Evolutionary conservation across 148 eudicot species (phyloP), one percentile per base, ranked within the genome.

Genomic region (Simmondsia chinensis): DNA sequence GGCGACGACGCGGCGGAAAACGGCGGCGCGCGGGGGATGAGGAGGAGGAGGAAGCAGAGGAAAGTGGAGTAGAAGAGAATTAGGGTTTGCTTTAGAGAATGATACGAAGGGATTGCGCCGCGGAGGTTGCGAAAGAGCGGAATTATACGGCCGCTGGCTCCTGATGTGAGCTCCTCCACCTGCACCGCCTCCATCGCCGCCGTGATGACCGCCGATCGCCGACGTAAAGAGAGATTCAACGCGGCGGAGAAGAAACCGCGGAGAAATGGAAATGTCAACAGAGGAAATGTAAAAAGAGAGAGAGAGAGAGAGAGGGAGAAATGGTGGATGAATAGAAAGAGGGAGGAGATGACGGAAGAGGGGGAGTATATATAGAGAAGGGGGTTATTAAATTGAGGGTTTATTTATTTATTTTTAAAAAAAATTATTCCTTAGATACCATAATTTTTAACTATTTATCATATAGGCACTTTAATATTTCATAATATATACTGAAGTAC

Each of bases 101-200:
- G 59, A 48, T 63, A 71, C 13, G 84, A 74, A 14, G 74, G 66
- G 1, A 64, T 52, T 1, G 73, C 45, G 19, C 65, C 60, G 24
- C 74, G 66, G 58, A 64, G 56, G 60, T 79, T 61, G 43, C 32
- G 28, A 64, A 76, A 74, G 9, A 91, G 59, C 3, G 97, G 95
- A 25, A 91, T 82, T 23, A 91, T 91, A 7, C 99, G 72, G 21
- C 72, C 61, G 69, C 95, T 85, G 9, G 99, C 99, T 3, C 99
- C 99, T 41, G 95, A 85, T 3, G 97, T 91, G 0, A 91, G 79
- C 80, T 91, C 94, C 46, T 76, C 86, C 75, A 64, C 64, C 61
- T 59, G 64, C 60, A 60, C 35, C 34, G 75, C 71, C 57, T 51
- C 71, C 68, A 63, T 68, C n/a, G n/a, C n/a, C n/a, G n/a, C n/a